Evolutionary conservation across 352 stramenopile genomes (phyloP).

Genomic region (Phytophthora ohioensis): DNA sequence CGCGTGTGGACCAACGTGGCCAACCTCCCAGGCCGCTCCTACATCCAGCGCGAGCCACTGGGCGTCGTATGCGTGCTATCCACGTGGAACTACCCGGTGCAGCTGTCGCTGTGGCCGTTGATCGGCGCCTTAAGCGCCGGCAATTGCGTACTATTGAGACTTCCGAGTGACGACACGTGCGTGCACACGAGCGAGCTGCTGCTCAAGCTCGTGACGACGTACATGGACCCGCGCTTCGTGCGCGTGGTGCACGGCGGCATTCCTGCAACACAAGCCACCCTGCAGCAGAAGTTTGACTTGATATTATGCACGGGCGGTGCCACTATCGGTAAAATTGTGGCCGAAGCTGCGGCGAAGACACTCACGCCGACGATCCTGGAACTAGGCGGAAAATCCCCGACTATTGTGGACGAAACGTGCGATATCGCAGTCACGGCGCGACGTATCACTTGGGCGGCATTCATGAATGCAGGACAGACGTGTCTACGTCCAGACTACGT

Average conservation of each 20-base stretch:
- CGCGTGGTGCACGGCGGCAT: conserved; percentile 84
- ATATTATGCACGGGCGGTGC: conserved; percentile 80
- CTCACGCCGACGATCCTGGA: conserved; percentile 95
- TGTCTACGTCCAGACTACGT: conserved; percentile 96
- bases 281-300: conserved; percentile 80
- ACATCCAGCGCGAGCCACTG: conserved; percentile 72
- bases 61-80: conserved; percentile 88
- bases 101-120: conserved; percentile 78
- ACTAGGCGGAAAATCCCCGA: conserved; percentile 93
- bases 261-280: conserved; percentile 69
- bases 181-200: conserved; percentile 55
- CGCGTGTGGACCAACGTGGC: conserved; percentile 59
- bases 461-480: conserved; percentile 93
- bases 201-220: conserved; percentile 55
- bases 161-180: conserved; percentile 83
- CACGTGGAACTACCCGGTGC: conserved; percentile 93
- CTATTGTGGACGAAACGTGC: conserved; percentile 82
- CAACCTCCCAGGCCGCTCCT: conserved; percentile 61
- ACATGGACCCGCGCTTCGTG: conserved; percentile 72
- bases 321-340: conserved; percentile 90
- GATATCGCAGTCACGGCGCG: conserved; percentile 64
- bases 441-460: conserved; percentile 89
- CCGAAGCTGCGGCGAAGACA: conserved; percentile 90
- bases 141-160: conserved; percentile 93
- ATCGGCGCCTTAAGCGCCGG: conserved; percentile 89